Conservation (phyloP, 73 alveolate genomes). For the Diophrys appendiculata region DNA sequence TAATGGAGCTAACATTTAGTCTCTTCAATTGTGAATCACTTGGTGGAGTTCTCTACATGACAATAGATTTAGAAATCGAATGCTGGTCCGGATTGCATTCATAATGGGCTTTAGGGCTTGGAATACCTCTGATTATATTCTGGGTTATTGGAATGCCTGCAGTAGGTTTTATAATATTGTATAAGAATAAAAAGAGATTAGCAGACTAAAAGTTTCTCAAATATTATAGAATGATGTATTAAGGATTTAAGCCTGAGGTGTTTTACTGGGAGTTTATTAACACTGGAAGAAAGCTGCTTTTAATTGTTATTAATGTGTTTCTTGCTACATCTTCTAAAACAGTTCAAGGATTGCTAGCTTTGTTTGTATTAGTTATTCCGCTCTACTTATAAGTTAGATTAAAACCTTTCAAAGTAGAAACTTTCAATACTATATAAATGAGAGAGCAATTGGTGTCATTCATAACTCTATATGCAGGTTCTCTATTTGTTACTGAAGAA, state of each 20-base stretch:
- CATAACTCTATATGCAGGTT: too few relatives aligned
- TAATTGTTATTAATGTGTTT: constrained; percentile 26
- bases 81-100: constrained; percentile 41
- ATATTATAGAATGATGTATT: constrained; percentile 36
- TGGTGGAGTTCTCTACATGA: constrained; percentile 34
- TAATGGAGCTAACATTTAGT: constrained; percentile 25
- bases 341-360: constrained; percentile 27
- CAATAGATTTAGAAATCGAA: constrained; percentile 21
- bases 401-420: constrained; percentile 26
- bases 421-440: not conserved
- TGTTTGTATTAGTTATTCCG: constrained; percentile 25
- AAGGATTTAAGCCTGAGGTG: constrained; percentile 25
- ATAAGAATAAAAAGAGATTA: constrained; percentile 10
- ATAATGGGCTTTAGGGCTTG: constrained; percentile 30
- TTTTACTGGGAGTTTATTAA: constrained; percentile 56
- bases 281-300: constrained; percentile 36
- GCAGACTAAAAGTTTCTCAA: constrained; percentile 19
- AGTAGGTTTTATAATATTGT: constrained; percentile 22
- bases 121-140: constrained; percentile 41
- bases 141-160: constrained; percentile 65
- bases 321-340: constrained; percentile 18
- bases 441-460: not conserved
- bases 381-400: constrained; percentile 13
- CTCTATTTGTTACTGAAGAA: too few relatives aligned
- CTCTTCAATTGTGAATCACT: constrained; percentile 29